phyloP scores from a whole-genome alignment of 805 yeast species.

The Metschnikowia vanudenii region DNA sequence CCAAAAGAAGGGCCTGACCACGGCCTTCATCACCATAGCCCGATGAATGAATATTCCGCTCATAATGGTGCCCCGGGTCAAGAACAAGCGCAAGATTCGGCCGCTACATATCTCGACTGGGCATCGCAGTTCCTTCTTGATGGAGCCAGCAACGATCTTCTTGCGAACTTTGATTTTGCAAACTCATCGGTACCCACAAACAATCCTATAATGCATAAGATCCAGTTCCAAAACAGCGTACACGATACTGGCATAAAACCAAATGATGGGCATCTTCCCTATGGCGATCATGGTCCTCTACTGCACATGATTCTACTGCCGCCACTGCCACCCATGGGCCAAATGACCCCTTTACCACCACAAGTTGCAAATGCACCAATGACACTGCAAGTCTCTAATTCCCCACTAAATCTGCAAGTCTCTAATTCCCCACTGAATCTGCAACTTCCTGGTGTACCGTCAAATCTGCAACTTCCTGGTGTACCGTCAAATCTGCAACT shows the following conservation, averaged over 20 bases:
- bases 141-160: conserved; percentile 25
- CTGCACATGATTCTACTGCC: conserved; percentile 8
- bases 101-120: conserved; percentile 28
- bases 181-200: conserved; percentile 2
- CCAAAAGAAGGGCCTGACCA: conserved; percentile 1
- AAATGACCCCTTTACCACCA: neutral
- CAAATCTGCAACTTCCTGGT: too few relatives aligned
- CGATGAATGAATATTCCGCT: conserved; percentile 2
- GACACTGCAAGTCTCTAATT: too few relatives aligned
- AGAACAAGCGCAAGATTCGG: conserved; percentile 1
- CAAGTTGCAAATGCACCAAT: neutral
- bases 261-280: conserved; percentile 1
- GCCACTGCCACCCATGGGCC: conserved; percentile 5
- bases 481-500: too few relatives aligned
- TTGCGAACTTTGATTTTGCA: conserved; percentile 34
- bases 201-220: conserved; percentile 28
- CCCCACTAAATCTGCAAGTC: neutral
- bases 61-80: conserved; percentile 2
- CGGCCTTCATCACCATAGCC: conserved; percentile 3
- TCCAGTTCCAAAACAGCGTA: conserved; percentile 32
- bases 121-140: conserved; percentile 35
- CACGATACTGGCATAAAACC: conserved; percentile 13
- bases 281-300: conserved; percentile 1
- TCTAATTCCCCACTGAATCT: too few relatives aligned
- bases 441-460: too few relatives aligned